These are phyloP conservation scores for Oryza glaberrima DNA, from an alignment of 176 grass and related monocot genomes.

Conservation along the genomic window DNA sequence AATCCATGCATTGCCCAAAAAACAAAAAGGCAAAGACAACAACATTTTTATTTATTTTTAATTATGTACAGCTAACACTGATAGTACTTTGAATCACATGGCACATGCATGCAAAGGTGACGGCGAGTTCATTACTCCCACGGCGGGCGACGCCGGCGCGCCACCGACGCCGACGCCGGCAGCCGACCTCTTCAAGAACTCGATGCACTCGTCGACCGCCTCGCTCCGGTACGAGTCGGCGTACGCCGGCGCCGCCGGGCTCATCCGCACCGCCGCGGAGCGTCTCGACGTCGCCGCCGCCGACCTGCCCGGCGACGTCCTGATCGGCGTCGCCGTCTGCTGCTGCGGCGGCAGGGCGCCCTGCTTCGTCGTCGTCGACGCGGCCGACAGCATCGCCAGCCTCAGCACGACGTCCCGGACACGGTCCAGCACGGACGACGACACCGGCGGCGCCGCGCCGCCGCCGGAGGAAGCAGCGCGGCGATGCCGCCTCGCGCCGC, in stretches of 20 bases:
- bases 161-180: conserved; percentile 22
- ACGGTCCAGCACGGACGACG: conserved; percentile 55
- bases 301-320: background rate
- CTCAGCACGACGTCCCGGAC: conserved; percentile 65
- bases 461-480: background rate
- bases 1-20: background rate
- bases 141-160: background rate
- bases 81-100: conserved; percentile 35
- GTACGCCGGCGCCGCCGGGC: conserved; percentile 31
- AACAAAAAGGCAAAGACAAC: background rate
- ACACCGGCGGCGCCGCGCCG: background rate
- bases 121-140: background rate
- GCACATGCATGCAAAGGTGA: conserved; percentile 42
- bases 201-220: conserved; percentile 88
- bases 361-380: background rate
- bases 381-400: conserved; percentile 59
- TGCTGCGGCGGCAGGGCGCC: conserved; percentile 6
- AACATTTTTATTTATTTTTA: background rate
- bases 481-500: too few species aligned
- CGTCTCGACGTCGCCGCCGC: conserved; percentile 11
- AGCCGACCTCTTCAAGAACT: conserved; percentile 82
- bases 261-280: conserved; percentile 33
- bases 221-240: conserved; percentile 78
- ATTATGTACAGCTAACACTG: background rate
- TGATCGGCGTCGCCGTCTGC: background rate